Base-by-base conservation (phyloP, 176 grass and related monocot genomes). In the Thalia dealbata region DNA sequence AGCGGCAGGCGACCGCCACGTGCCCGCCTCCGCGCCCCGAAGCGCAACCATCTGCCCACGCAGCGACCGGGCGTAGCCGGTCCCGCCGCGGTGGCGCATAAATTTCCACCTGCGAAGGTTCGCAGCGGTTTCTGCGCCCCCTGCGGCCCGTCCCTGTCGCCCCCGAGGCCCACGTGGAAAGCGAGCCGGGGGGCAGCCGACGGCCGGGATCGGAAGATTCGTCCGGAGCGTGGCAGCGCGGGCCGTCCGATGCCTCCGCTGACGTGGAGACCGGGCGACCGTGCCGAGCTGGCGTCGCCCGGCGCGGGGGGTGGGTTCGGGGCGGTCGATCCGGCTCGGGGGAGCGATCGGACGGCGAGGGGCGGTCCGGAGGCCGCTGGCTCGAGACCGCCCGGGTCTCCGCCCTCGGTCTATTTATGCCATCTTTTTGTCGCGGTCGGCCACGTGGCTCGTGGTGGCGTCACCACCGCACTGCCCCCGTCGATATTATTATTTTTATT, bases 151-250 rank as follows among this genome's bases (percentile, higher is more conserved):
- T 68, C 65, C 0, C 21, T 11, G 0, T 68, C 65, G 32, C 38
- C 35, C 18, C 2, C 65, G 38, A 68, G 65, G 65, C 65, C 65
- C 65, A 68, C 65, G 65, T 68, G 65, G 65, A 68, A 68, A 68
- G 65, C 65, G 65, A 13, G 65, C 38, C 9, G 19, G 32, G 10
- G 9, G 8, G 18, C 35, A 14, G 0, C 35, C 9, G 65, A 68
- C 65, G 65, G 65, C 38, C 0, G 32, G 14, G 21, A 68, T 23
- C 16, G 7, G 18, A 3, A 24, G 35, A 22, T 19, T 43, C 30
- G n/a, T 11, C 19, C 65, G 3, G 19, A 1, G 18, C 16, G 65
- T 10, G 35, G 2, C 9, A 7, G 10, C 19, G 3, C 9, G 29
- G 10, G 35, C 38, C 65, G 65, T 68, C 21, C 2, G 65, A 68